These are phyloP conservation scores for Nemania sp. DNA, from an alignment of 2,329 filamentous ascomycete genomes.

Conservation along the genomic window DNA sequence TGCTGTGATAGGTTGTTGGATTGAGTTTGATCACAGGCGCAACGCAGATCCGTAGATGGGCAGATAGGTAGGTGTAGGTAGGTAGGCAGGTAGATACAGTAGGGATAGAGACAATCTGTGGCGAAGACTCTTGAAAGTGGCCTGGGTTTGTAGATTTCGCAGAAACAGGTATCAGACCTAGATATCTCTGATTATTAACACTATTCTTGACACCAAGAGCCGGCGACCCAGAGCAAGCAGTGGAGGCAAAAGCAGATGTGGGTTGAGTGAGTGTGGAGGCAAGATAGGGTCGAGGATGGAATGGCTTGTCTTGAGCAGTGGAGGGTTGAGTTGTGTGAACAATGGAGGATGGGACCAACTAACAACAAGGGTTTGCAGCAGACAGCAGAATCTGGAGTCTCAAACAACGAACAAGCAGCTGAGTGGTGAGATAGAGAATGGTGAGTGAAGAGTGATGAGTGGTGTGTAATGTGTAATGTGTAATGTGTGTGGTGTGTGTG, in stretches of 20 bases:
- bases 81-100: too few relatives aligned
- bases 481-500: too few relatives aligned
- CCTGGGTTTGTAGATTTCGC: not conserved
- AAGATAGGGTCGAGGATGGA: too few relatives aligned
- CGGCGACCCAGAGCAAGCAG: too few relatives aligned
- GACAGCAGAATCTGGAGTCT: constrained; percentile 24
- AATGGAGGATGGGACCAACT: too few relatives aligned
- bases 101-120: not conserved
- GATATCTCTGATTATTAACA: not conserved
- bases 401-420: not conserved
- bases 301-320: too few relatives aligned
- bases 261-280: constrained; percentile 1
- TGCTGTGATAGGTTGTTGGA: not conserved
- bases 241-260: too few relatives aligned
- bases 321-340: too few relatives aligned
- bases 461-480: not conserved
- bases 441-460: not conserved
- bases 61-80: too few relatives aligned
- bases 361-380: constrained; percentile 25
- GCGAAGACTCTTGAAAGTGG: not conserved
- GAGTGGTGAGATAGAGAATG: not conserved
- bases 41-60: too few relatives aligned
- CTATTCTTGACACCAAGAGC: not conserved
- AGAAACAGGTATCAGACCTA: too few relatives aligned
- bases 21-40: not conserved